Evolutionary conservation across 2,329 filamentous ascomycete genomes (phyloP).

Genomic region (Biscogniauxia mediterranea): DNA sequence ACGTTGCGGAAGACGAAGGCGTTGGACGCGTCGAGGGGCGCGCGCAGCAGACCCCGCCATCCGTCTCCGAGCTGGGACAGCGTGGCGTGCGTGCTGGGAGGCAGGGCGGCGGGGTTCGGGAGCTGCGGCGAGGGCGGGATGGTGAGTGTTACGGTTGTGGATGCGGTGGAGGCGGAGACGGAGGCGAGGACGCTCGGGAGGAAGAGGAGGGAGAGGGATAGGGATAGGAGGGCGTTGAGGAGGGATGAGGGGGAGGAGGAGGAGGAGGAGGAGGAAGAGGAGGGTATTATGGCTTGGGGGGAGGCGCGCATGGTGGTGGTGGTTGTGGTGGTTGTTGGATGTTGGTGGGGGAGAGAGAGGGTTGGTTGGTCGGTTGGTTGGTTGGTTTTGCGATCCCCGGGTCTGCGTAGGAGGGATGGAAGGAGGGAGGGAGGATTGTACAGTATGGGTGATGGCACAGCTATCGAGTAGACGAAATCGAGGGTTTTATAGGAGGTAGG

Average conservation of each 20-base stretch:
- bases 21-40: slow-evolving; percentile 66
- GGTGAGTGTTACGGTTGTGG: slow-evolving; percentile 46
- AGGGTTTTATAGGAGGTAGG: too few species aligned
- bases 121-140: slow-evolving; percentile 38
- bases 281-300: background rate
- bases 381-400: background rate
- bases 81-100: slow-evolving; percentile 62
- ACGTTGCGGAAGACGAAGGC: slow-evolving; percentile 76
- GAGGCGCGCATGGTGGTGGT: background rate
- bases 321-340: background rate
- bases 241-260: slow-evolving; percentile 32
- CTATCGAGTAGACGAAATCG: background rate
- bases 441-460: background rate
- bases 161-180: slow-evolving; percentile 16
- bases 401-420: too few species aligned
- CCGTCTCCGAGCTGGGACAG: slow-evolving; percentile 40
- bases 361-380: too few species aligned
- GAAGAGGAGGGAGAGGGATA: slow-evolving; percentile 36
- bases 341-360: too few species aligned
- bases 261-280: slow-evolving; percentile 38
- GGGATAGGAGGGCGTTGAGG: slow-evolving; percentile 29
- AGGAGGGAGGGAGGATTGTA: background rate
- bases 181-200: slow-evolving; percentile 12
- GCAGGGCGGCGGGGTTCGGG: slow-evolving; percentile 54
- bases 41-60: slow-evolving; percentile 41